These are phyloP conservation scores for Leishmania martiniquensis DNA, from an alignment of 208 protist genomes.

Conservation along the genomic window DNA sequence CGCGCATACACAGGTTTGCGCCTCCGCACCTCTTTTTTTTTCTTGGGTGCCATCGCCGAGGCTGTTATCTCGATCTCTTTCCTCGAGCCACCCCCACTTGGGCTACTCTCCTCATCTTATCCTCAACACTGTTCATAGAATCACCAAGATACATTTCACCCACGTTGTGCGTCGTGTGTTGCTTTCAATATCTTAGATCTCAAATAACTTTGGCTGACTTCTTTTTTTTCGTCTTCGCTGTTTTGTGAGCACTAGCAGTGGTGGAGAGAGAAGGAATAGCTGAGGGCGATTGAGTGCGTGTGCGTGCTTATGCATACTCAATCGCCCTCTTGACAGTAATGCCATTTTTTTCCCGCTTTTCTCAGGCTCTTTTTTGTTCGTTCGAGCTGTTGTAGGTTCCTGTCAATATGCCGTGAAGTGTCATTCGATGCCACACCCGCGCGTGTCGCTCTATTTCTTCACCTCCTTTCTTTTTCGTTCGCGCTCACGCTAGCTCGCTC, in stretches of 20 bases:
- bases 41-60: background rate
- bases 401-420: no score
- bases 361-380: no score
- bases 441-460: no score
- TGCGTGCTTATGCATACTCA: no score
- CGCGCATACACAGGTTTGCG: background rate
- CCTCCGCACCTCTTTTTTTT: background rate
- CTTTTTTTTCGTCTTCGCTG: background rate
- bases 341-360: background rate
- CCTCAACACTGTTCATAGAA: background rate
- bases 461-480: no score
- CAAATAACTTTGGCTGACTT: background rate
- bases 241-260: background rate
- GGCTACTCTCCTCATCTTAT: background rate
- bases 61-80: background rate
- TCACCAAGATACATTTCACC: background rate
- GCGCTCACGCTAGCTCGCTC: no score
- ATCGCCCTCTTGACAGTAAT: no score
- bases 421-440: no score
- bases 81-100: background rate
- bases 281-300: no score
- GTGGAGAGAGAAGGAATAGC: background rate
- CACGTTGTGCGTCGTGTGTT: background rate
- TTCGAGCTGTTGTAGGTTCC: no score
- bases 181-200: background rate